phyloP scores from a whole-genome alignment of 306 rosid genomes.

The Dryas octopetala region DNA sequence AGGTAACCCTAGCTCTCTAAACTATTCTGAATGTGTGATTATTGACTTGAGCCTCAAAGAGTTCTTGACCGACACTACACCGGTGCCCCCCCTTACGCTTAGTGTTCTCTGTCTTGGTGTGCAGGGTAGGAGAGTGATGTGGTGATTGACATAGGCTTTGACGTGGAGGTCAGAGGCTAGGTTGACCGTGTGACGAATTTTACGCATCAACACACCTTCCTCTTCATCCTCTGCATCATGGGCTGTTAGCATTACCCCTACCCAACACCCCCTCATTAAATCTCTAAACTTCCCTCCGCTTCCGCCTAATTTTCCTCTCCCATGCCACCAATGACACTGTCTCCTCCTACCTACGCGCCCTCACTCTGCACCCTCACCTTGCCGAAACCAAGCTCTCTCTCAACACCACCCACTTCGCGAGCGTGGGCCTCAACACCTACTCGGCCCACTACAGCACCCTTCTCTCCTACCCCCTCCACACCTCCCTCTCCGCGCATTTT shows the following conservation, averaged over 20 bases:
- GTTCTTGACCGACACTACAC: too few species aligned
- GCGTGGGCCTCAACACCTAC: constrained; percentile 50
- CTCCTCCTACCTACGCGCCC: constrained; percentile 69
- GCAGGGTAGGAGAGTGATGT: too few species aligned
- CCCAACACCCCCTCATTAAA: constrained; percentile 19
- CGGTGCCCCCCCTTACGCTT: too few species aligned
- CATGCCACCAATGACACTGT: constrained; percentile 61
- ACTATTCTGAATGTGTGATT: too few species aligned
- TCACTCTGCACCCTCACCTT: constrained; percentile 83
- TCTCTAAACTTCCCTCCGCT: constrained; percentile 25
- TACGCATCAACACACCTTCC: constrained; percentile 30
- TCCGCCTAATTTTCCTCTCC: constrained; percentile 58
- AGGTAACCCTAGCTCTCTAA: too few species aligned
- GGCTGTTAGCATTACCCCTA: constrained; percentile 54
- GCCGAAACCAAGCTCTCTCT: constrained; percentile 72
- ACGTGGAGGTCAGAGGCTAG: too few species aligned
- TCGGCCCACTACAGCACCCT: constrained; percentile 45
- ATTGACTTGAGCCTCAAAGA: too few species aligned
- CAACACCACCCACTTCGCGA: constrained; percentile 45
- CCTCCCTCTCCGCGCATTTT: constrained; percentile 60
- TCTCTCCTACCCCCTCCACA: constrained; percentile 68
- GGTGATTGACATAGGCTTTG: too few species aligned
- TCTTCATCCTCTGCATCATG: constrained; percentile 47
- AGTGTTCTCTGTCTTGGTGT: too few species aligned
- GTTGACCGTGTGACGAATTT: too few species aligned